phyloP scores from a whole-genome alignment of 805 yeast species.

The Candida palmyrensis region DNA sequence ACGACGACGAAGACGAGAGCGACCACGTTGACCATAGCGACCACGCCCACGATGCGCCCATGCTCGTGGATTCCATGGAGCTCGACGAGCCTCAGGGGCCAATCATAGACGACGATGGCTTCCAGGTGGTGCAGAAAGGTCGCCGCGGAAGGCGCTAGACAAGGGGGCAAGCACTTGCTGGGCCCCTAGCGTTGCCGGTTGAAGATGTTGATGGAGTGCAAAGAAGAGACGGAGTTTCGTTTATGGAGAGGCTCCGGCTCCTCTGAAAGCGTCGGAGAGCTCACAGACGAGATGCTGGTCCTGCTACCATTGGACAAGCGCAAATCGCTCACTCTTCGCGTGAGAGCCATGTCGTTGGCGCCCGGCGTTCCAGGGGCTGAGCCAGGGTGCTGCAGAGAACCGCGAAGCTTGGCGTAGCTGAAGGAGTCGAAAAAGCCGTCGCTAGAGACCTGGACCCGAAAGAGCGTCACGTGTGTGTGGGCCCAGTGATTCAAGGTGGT shows the following conservation, averaged over 20 bases:
- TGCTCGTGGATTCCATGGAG: slow-evolving; percentile 23
- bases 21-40: slow-evolving; percentile 33
- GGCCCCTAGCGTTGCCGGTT: slow-evolving; percentile 17
- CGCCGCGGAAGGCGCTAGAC: slow-evolving; percentile 34
- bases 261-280: slow-evolving; percentile 28
- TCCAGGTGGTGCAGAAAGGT: slow-evolving; percentile 77
- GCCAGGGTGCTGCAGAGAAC: slow-evolving; percentile 4
- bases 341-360: slow-evolving; percentile 43
- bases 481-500: slow-evolving; percentile 48
- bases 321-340: slow-evolving; percentile 44
- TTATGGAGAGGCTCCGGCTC: slow-evolving; percentile 16
- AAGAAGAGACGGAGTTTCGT: slow-evolving; percentile 29
- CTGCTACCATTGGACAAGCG: slow-evolving; percentile 24
- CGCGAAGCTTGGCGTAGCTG: slow-evolving; percentile 6
- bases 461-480: slow-evolving; percentile 44
- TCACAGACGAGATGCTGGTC: slow-evolving; percentile 19
- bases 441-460: slow-evolving; percentile 31
- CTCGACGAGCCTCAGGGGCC: slow-evolving; percentile 45
- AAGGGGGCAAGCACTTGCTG: not conserved
- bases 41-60: slow-evolving; percentile 14
- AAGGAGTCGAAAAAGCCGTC: slow-evolving; percentile 15
- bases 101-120: slow-evolving; percentile 89
- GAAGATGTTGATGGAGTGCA: slow-evolving; percentile 36
- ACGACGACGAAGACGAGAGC: slow-evolving; percentile 43
- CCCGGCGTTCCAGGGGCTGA: slow-evolving; percentile 29